These are phyloP conservation scores for Didymella pomorum DNA, from an alignment of 2,329 filamentous ascomycete genomes.

Conservation along the genomic window DNA sequence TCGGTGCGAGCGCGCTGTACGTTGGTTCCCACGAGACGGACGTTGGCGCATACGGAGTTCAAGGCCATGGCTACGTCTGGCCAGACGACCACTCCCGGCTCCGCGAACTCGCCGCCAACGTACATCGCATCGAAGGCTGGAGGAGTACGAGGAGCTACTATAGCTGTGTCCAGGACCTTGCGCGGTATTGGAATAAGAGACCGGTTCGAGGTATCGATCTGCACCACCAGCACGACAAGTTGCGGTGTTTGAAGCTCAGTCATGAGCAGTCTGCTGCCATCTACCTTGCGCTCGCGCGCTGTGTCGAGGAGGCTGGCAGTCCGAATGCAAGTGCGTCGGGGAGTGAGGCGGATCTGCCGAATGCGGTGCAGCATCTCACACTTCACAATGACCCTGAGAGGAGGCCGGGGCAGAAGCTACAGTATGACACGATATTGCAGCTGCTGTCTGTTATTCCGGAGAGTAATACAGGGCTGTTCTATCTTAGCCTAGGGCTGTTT, in stretches of 20 bases:
- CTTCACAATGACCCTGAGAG: conserved; percentile 39
- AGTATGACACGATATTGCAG: conserved; percentile 58
- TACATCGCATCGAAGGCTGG: conserved; percentile 95
- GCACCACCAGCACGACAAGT: conserved; percentile 89
- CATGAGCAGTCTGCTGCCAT: conserved; percentile 81
- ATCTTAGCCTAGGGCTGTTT: conserved; percentile 88
- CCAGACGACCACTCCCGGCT: conserved; percentile 80
- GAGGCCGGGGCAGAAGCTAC: conserved; percentile 35
- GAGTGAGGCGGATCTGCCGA: conserved; percentile 30
- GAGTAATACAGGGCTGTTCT: conserved; percentile 87
- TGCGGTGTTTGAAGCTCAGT: conserved; percentile 81
- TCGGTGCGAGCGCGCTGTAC: conserved; percentile 88
- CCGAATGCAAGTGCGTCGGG: conserved; percentile 25
- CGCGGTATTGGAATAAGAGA: conserved; percentile 51
- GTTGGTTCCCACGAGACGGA: conserved; percentile 76
- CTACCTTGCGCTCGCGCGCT: conserved; percentile 79
- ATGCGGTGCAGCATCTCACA: conserved; percentile 32
- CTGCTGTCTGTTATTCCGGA: conserved; percentile 84
- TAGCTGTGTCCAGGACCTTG: conserved; percentile 78
- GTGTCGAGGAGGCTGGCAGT: conserved; percentile 64
- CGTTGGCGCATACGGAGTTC: conserved; percentile 60
- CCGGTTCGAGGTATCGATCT: conserved; percentile 85
- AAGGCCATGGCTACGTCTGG: conserved; percentile 96
- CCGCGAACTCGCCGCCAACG: conserved; percentile 88
- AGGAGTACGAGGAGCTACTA: conserved; percentile 95